These are phyloP conservation scores for Hygrophorus pudorinus DNA, from an alignment of 768 basidiomycete species.

Conservation along the genomic window DNA sequence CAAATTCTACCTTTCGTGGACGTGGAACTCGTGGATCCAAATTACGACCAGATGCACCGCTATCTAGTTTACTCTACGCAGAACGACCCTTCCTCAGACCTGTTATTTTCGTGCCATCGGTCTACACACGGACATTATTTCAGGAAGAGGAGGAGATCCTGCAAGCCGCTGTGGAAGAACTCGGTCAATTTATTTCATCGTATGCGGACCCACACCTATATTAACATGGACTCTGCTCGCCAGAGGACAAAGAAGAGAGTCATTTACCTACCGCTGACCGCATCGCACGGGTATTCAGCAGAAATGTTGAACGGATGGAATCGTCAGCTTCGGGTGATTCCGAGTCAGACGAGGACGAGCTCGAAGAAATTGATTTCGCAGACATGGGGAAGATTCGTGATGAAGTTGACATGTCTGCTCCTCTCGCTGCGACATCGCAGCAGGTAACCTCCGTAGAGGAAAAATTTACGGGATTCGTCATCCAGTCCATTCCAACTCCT, in stretches of 20 bases:
- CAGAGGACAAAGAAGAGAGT: conserved; percentile 40
- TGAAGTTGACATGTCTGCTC: conserved; percentile 23
- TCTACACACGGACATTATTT: conserved; percentile 41
- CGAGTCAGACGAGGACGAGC: conserved; percentile 22
- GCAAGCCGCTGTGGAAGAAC: conserved; percentile 39
- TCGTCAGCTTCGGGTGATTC: conserved; percentile 16
- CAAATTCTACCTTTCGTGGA: conserved; percentile 11
- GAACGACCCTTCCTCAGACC: conserved; percentile 59
- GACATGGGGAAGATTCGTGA: conserved; percentile 42
- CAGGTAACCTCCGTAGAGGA: conserved; percentile 20
- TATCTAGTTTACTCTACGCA: conserved; percentile 45
- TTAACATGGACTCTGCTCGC: neutral
- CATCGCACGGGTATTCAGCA: conserved; percentile 52
- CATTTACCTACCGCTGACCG: conserved; percentile 65
- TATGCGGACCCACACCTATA: conserved; percentile 3
- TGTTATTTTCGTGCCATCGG: conserved; percentile 57
- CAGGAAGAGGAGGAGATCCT: conserved; percentile 53
- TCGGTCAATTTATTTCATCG: conserved; percentile 28
- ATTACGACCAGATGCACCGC: conserved; percentile 31
- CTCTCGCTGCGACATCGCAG: conserved; percentile 8
- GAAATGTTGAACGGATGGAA: conserved; percentile 12
- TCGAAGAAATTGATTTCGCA: conserved; percentile 59
- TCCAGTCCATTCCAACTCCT: conserved; percentile 14
- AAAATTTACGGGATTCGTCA: conserved; percentile 28
- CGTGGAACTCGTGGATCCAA: conserved; percentile 22